These are phyloP conservation scores for Ophiostoma quercus DNA, from an alignment of 2,329 filamentous ascomycete species.

Conservation along the genomic window DNA sequence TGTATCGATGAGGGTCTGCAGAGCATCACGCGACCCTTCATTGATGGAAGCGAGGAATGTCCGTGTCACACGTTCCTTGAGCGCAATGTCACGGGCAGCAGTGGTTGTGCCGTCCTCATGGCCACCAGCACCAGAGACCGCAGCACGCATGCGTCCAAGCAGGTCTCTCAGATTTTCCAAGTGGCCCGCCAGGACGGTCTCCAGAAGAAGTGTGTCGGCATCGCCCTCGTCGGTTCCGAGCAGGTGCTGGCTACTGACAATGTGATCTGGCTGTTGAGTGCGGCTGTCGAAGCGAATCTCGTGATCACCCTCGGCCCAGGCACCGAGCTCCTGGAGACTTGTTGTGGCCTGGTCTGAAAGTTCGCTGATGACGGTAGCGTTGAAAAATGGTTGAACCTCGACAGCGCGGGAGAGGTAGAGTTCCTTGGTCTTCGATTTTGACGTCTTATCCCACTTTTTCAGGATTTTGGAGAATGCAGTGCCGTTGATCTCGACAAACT, in stretches of 20 bases:
- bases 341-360: constrained; percentile 95
- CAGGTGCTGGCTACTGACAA: constrained; percentile 60
- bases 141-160: constrained; percentile 62
- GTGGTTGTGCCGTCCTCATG: constrained; percentile 28
- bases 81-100: constrained; percentile 45
- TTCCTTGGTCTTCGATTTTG: constrained; percentile 97
- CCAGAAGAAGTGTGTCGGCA: constrained; percentile 79
- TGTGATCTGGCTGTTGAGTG: constrained; percentile 46
- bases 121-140: constrained; percentile 49
- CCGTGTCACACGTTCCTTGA: constrained; percentile 74
- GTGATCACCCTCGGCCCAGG: constrained; percentile 95
- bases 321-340: constrained; percentile 88
- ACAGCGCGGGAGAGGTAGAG: constrained; percentile 92
- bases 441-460: constrained; percentile 99
- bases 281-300: constrained; percentile 64
- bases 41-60: constrained; percentile 87
- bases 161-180: constrained; percentile 72
- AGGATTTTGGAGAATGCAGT: constrained; percentile 97
- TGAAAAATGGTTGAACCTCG: constrained; percentile 97
- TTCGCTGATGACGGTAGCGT: constrained; percentile 92
- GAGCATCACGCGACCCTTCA: constrained; percentile 71
- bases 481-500: constrained; percentile 97
- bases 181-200: constrained; percentile 80
- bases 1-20: constrained; percentile 73
- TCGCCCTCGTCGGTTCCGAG: constrained; percentile 80